Evolutionary conservation across 805 yeast genomes (phyloP), one percentile per base, ranked within the genome.

Genomic region (Ogataea philodendri): DNA sequence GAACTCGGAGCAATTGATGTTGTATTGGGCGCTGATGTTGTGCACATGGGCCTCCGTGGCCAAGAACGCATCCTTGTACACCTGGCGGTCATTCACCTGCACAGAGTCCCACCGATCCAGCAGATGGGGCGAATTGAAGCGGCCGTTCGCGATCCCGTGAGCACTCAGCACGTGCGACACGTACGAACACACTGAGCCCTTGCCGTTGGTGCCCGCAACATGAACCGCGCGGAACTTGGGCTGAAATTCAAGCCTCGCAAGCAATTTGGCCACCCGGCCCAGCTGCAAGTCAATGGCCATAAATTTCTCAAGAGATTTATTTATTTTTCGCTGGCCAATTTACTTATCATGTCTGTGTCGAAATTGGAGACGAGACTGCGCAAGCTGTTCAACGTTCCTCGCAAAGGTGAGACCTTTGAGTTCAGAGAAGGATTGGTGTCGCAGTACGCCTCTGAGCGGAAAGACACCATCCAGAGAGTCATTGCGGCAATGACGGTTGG

Each of bases 401-500:
- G 69, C 29, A 75, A 75, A 53, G 83, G 80, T 19, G 95, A 93
- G 62, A 78, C 95, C n/a, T 85, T 75, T 51, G 98, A 93, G 63
- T 74, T 93, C 52, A 78, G 89, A 49, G 77, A 77, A 21, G 97
- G 97, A 1, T 71, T 93, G 35, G 97, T 89, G 5, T 87, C 96
- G 7, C 97, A 87, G 63, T 93, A 86, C 62, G 95, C 96, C 16
- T 81, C 77, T 47, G 97, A 94, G 55, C 74, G 96, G 41, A 93
- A 93, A 59, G 98, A 93, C 60, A 95, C 98, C 11, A 93, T 93
- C 49, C 95, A 90, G 63, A 75, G 96, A 41, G 96, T 94, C 14
- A 93, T 93, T 55, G 94, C 93, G 39, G 97, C 96, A 41, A 93
- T 93, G 99, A 93, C 98, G 0, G 76, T 88, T 19, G 97, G 97